Evolutionary conservation across 768 basidiomycete species (phyloP).

Genomic region (Leccinum broughii): DNA sequence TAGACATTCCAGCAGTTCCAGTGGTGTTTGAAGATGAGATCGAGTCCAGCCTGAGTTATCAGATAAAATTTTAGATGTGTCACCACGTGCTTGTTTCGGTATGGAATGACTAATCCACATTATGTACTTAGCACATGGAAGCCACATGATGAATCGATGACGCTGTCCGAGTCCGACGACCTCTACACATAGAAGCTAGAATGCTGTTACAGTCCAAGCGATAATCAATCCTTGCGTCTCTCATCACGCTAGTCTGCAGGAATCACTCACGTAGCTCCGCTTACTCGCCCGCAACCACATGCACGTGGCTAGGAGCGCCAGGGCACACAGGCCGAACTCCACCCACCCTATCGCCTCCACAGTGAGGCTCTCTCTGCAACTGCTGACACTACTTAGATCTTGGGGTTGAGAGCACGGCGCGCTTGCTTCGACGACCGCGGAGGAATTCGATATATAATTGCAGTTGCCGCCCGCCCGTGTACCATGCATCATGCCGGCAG

Average conservation of each 20-base stretch:
- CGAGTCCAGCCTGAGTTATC: constrained; percentile 18
- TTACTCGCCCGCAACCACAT: constrained; percentile 47
- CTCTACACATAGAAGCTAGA: constrained; percentile 36
- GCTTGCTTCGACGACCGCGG: constrained; percentile 26
- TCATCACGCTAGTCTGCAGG: constrained; percentile 43
- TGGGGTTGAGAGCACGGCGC: constrained; percentile 25
- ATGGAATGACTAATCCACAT: constrained; percentile 22
- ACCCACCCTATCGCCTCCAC: constrained; percentile 78
- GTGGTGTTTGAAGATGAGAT: neutral
- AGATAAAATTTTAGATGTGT: constrained; percentile 20
- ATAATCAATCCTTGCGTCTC: constrained; percentile 22
- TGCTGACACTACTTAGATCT: constrained; percentile 32
- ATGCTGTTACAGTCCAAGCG: constrained; percentile 26
- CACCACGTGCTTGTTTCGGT: neutral
- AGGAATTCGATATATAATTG: constrained; percentile 43
- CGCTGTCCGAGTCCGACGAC: neutral
- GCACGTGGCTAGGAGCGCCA: constrained; percentile 57
- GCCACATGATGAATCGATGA: neutral
- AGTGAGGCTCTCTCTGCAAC: constrained; percentile 71
- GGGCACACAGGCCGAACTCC: constrained; percentile 60
- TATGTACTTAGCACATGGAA: constrained; percentile 1
- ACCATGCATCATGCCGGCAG: constrained; percentile 65
- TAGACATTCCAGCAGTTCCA: neutral
- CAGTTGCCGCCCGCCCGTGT: constrained; percentile 65
- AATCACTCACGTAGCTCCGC: constrained; percentile 43